Percentiles rank a stretch among this genome's conserved stretches.
Evolutionary conservation across 2,329 filamentous ascomycete genomes (phyloP).

Genomic region (Stagonosporopsis cucurbitacearum): DNA sequence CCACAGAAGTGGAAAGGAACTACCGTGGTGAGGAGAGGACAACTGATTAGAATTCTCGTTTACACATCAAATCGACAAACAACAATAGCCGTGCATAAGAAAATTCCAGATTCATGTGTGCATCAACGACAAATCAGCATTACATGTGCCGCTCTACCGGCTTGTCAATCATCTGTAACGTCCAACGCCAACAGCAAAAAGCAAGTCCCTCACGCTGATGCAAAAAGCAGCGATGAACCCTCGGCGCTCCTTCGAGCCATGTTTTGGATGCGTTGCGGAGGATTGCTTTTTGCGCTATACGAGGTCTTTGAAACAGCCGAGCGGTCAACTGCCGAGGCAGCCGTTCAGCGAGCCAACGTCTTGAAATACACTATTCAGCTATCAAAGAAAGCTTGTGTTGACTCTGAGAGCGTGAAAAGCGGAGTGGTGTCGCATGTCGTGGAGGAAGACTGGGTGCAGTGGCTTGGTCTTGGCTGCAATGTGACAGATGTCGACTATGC

Average conservation of each 20-base stretch:
- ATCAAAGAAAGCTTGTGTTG: background rate
- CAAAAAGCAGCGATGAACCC: background rate
- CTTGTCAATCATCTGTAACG: background rate
- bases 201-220: background rate
- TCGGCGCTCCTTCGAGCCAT: background rate
- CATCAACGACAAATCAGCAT: background rate
- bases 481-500: background rate
- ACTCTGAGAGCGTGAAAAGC: too few species aligned
- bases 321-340: constrained; percentile 7
- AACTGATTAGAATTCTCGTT: too few species aligned
- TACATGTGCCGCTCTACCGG: background rate
- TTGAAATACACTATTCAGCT: background rate
- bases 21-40: constrained; percentile 53
- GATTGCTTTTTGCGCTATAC: background rate
- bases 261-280: constrained; percentile 6
- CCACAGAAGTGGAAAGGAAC: constrained; percentile 53
- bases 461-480: background rate
- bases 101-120: background rate
- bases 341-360: background rate
- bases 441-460: too few species aligned
- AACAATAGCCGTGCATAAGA: too few species aligned
- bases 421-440: background rate
- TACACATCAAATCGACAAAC: too few species aligned
- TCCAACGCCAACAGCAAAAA: background rate
- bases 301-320: constrained; percentile 10